These are phyloP conservation scores for Candida sphagnicola DNA, from an alignment of 805 yeast genomes.

Conservation along the genomic window DNA sequence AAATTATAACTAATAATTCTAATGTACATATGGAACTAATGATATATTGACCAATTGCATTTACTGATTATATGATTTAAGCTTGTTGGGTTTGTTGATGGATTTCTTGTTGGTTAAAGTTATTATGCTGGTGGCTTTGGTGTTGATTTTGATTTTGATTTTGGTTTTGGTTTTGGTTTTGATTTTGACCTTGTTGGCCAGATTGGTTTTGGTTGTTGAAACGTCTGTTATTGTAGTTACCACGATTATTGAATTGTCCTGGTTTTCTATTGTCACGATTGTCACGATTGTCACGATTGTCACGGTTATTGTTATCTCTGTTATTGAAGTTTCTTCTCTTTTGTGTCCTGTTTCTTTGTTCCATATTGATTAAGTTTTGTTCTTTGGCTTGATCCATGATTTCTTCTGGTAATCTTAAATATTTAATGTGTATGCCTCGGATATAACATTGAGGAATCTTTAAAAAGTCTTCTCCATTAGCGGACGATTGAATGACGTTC, in stretches of 20 bases:
- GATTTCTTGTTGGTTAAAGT: not conserved
- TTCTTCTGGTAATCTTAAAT: constrained; percentile 68
- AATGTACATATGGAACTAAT: constrained; percentile 1
- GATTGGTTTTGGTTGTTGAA: constrained; percentile 3
- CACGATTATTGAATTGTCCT: constrained; percentile 2
- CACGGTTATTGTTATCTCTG: constrained; percentile 11
- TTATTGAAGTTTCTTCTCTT: constrained; percentile 33
- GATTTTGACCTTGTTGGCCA: constrained; percentile 5
- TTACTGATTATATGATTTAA: too few species aligned
- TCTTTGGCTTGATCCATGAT: constrained; percentile 74
- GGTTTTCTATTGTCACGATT: constrained; percentile 16
- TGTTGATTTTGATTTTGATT: constrained; percentile 3
- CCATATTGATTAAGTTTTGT: constrained; percentile 50
- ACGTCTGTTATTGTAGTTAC: constrained; percentile 19
- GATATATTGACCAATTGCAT: not conserved
- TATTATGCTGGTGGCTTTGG: constrained; percentile 1
- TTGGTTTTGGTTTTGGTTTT: constrained; percentile 1
- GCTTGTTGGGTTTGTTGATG: not conserved
- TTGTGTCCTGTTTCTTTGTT: constrained; percentile 44
- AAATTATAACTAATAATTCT: constrained; percentile 6
- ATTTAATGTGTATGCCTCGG: constrained; percentile 81
- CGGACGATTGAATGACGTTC: constrained; percentile 67
- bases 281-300: constrained; percentile 26
- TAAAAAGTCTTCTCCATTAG: constrained; percentile 56
- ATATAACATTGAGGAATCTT: constrained; percentile 74